Evolutionary conservation across 805 yeast species (phyloP).

Genomic region (Hanseniaspora meyeri): DNA sequence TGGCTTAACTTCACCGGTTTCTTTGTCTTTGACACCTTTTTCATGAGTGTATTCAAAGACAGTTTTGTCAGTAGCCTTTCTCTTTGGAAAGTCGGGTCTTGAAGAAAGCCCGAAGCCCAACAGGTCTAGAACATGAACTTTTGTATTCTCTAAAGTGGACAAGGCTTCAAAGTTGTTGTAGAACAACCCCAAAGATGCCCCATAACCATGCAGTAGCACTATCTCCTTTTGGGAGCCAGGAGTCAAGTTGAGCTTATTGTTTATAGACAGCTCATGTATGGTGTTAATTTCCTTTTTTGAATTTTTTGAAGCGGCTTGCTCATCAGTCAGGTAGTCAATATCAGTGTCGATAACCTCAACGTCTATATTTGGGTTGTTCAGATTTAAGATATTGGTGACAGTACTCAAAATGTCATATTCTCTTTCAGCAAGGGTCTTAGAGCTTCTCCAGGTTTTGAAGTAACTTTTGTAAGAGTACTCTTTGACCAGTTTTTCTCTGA

Average conservation of each 20-base stretch:
- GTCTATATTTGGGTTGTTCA: slow-evolving; percentile 34
- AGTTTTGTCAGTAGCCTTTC: slow-evolving; percentile 68
- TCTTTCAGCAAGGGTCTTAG: slow-evolving; percentile 28
- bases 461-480: slow-evolving; percentile 27
- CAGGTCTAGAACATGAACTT: slow-evolving; percentile 75
- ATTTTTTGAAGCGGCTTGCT: not conserved
- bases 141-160: slow-evolving; percentile 40
- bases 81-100: slow-evolving; percentile 69
- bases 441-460: slow-evolving; percentile 33
- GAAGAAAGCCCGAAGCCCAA: slow-evolving; percentile 87
- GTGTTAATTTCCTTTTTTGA: slow-evolving; percentile 28
- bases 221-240: slow-evolving; percentile 6
- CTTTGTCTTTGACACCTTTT: slow-evolving; percentile 46
- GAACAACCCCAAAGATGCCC: slow-evolving; percentile 84
- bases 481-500: slow-evolving; percentile 9
- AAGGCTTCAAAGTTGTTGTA: slow-evolving; percentile 53
- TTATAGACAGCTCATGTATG: slow-evolving; percentile 63
- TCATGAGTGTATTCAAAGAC: slow-evolving; percentile 46
- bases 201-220: slow-evolving; percentile 74
- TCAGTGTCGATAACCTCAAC: slow-evolving; percentile 43
- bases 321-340: slow-evolving; percentile 26
- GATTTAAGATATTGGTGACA: slow-evolving; percentile 47
- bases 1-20: slow-evolving; percentile 49
- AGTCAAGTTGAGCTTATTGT: slow-evolving; percentile 29
- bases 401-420: slow-evolving; percentile 42